These are phyloP conservation scores for Ophiostoma ips DNA, from an alignment of 2,329 filamentous ascomycete genomes.

Conservation along the genomic window DNA sequence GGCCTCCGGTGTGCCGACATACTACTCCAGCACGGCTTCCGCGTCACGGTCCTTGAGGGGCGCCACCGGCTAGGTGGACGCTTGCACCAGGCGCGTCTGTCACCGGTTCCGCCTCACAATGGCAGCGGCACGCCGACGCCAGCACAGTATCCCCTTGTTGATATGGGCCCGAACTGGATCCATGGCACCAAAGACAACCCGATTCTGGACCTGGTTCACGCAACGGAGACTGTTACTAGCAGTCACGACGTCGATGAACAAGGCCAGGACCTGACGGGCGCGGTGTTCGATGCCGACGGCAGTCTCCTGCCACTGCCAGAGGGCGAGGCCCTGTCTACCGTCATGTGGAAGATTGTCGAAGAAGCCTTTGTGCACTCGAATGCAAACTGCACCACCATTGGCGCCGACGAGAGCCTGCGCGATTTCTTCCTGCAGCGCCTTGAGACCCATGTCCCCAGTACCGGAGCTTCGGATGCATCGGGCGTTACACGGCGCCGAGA, in stretches of 20 bases:
- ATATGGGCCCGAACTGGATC: constrained; percentile 66
- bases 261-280: constrained; percentile 5
- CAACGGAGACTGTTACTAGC: constrained; percentile 38
- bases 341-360: constrained; percentile 56
- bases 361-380: constrained; percentile 56
- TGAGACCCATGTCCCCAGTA: constrained; percentile 24
- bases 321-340: constrained; percentile 31
- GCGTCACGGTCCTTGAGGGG: constrained; percentile 57
- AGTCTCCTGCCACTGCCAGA: constrained; percentile 31
- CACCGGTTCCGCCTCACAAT: background rate
- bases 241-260: constrained; percentile 38
- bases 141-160: constrained; percentile 35
- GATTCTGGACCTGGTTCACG: constrained; percentile 50
- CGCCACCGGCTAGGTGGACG: constrained; percentile 54
- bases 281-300: constrained; percentile 43
- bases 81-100: constrained; percentile 36
- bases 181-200: constrained; percentile 60
- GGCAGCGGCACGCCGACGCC: constrained; percentile 11
- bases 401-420: constrained; percentile 31
- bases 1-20: constrained; percentile 60
- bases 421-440: constrained; percentile 39
- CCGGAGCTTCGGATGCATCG: constrained; percentile 17
- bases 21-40: constrained; percentile 47
- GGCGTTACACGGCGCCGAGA: constrained; percentile 24
- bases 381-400: constrained; percentile 34